Conservation (phyloP, 2,329 filamentous ascomycete species). For the Blastomyces emzantsi region DNA sequence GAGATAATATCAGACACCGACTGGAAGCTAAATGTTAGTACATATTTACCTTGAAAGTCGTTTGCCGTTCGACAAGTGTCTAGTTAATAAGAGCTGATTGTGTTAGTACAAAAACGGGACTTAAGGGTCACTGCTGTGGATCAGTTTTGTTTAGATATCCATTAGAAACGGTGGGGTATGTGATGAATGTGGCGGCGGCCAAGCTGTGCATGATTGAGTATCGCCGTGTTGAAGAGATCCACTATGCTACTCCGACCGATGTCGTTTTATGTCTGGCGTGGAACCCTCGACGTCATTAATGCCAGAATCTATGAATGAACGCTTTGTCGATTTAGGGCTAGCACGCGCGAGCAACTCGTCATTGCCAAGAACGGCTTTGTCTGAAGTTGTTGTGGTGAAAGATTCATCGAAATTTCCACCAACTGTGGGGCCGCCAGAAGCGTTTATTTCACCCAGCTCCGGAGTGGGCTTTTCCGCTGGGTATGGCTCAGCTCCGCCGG, state of each 20-base stretch:
- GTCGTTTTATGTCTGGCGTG: slow-evolving; percentile 6
- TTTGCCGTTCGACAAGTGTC: too few relatives aligned
- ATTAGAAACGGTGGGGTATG: neutral
- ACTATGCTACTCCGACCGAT: slow-evolving; percentile 5
- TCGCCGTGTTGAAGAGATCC: neutral
- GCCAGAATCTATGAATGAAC: slow-evolving; percentile 6
- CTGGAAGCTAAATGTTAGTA: neutral
- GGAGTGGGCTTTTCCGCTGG: neutral
- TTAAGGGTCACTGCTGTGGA: neutral
- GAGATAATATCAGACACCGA: neutral
- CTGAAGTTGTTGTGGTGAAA: neutral
- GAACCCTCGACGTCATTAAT: slow-evolving; percentile 5
- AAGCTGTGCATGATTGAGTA: neutral
- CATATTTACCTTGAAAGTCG: neutral
- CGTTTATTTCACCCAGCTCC: neutral
- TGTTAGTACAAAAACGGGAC: neutral
- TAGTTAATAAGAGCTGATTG: slow-evolving; percentile 1
- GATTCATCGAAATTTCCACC: neutral
- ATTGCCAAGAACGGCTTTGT: neutral
- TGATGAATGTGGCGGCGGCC: neutral
- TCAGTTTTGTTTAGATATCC: neutral
- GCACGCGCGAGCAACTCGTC: neutral
- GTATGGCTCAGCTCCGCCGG: neutral
- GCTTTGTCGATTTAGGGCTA: slow-evolving; percentile 7
- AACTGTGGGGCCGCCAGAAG: neutral